phyloP scores from a whole-genome alignment of 306 rosid genomes.

The Myrica gale region DNA sequence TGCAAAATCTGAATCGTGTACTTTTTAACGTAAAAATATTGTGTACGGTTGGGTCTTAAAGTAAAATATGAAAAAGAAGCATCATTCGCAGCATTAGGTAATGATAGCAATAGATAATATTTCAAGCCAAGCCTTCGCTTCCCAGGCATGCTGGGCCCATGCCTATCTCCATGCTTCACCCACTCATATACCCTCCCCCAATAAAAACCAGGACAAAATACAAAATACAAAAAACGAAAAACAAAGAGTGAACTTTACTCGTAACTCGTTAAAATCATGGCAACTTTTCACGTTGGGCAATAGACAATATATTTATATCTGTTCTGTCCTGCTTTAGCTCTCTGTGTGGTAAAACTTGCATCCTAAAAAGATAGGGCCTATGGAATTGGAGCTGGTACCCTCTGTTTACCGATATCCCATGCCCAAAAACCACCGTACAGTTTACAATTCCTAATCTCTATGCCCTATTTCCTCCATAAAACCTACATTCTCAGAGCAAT shows the following conservation, averaged over 20 bases:
- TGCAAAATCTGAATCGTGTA: constrained; percentile 27
- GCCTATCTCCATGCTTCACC: constrained; percentile 13
- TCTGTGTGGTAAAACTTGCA: constrained; percentile 34
- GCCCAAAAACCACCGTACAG: constrained; percentile 7
- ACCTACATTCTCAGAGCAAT: constrained; percentile 7
- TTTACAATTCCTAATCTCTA: constrained; percentile 19
- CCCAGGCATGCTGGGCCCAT: constrained; percentile 28
- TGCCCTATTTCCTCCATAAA: constrained; percentile 3
- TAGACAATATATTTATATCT: constrained; percentile 17
- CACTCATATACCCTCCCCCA: background rate
- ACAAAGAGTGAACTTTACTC: background rate
- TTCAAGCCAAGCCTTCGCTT: constrained; percentile 32
- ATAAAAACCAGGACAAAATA: background rate
- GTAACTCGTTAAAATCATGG: constrained; percentile 7
- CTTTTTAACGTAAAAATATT: background rate
- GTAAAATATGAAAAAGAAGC: constrained; percentile 54
- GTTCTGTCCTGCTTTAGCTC: constrained; percentile 1
- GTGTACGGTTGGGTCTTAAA: constrained; percentile 29
- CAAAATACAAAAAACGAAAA: background rate
- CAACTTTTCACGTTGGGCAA: constrained; percentile 17
- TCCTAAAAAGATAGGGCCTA: constrained; percentile 29
- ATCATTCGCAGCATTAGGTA: constrained; percentile 39
- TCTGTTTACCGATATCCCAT: constrained; percentile 41
- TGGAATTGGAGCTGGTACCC: constrained; percentile 30
- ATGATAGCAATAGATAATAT: constrained; percentile 39